These are phyloP conservation scores for Rhexocercosporidium sp. DNA, from an alignment of 2,329 filamentous ascomycete genomes.

Conservation along the genomic window DNA sequence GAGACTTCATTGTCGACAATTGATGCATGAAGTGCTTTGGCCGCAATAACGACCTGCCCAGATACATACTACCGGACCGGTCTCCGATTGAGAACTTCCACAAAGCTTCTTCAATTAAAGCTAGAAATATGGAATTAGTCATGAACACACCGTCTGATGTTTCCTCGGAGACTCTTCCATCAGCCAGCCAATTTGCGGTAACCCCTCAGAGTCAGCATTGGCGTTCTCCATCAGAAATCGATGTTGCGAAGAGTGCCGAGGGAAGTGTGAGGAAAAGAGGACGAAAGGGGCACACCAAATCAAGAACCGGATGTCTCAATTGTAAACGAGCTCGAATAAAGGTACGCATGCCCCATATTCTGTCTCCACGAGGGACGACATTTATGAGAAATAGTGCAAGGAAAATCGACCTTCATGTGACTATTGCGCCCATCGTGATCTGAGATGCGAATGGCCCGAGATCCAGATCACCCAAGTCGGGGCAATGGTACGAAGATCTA, in stretches of 20 bases:
- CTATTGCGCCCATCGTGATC: constrained; percentile 66
- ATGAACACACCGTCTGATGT: not conserved
- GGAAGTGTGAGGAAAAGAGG: constrained; percentile 20
- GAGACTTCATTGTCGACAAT: too few relatives aligned
- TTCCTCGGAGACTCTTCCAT: not conserved
- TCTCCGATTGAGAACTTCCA: not conserved
- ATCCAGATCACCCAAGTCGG: constrained; percentile 55
- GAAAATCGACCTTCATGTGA: constrained; percentile 66
- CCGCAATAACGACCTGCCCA: too few relatives aligned
- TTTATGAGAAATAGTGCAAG: constrained; percentile 57
- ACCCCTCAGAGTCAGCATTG: not conserved
- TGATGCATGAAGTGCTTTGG: too few relatives aligned
- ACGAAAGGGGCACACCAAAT: constrained; percentile 64
- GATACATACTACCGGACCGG: too few relatives aligned
- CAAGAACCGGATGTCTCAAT: constrained; percentile 68
- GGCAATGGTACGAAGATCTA: constrained; percentile 26
- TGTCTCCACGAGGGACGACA: not conserved
- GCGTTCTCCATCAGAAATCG: not conserved
- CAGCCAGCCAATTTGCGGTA: not conserved
- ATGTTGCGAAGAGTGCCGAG: not conserved
- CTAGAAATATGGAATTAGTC: not conserved
- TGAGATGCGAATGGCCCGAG: constrained; percentile 67
- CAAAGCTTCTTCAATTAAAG: not conserved
- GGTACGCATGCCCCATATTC: constrained; percentile 43
- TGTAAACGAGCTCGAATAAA: constrained; percentile 72